Evolutionary conservation across 164 flowering plant species (phyloP).

Genomic region (Stephania cephalantha): DNA sequence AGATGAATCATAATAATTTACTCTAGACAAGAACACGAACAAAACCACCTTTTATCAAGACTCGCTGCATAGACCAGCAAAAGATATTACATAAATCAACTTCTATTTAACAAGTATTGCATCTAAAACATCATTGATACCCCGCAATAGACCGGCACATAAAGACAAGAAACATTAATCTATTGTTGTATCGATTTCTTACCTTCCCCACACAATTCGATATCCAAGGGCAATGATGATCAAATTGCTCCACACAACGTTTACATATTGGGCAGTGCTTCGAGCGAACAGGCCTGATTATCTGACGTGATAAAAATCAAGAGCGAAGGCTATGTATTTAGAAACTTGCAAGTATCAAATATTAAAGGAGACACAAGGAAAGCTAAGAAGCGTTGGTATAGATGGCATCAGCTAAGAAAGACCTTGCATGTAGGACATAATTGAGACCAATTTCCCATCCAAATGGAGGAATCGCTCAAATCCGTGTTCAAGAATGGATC

Average conservation of each 20-base stretch:
- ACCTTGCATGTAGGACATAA: slow-evolving; percentile 99
- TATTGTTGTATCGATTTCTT: slow-evolving; percentile 12
- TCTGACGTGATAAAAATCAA: slow-evolving; percentile 34
- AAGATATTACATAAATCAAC: too few relatives aligned
- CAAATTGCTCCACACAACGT: slow-evolving; percentile 92
- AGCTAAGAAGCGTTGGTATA: not conserved
- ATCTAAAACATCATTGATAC: too few relatives aligned
- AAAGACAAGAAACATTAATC: not conserved
- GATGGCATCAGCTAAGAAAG: slow-evolving; percentile 5
- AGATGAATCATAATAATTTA: too few relatives aligned
- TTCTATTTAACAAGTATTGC: too few relatives aligned
- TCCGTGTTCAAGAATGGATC: slow-evolving; percentile 70
- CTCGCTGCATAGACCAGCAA: too few relatives aligned
- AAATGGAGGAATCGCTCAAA: slow-evolving; percentile 47
- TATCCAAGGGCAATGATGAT: slow-evolving; percentile 99
- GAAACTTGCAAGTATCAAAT: not conserved
- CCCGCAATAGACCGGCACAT: not conserved
- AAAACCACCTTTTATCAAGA: too few relatives aligned
- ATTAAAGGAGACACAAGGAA: not conserved
- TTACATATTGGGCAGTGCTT: slow-evolving; percentile 91
- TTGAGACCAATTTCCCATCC: slow-evolving; percentile 96
- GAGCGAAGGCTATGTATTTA: not conserved
- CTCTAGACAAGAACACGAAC: too few relatives aligned
- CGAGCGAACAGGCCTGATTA: slow-evolving; percentile 91
- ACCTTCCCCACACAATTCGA: slow-evolving; percentile 99